A percentile compares a stretch with the other conserved stretches of the same genome.
phyloP scores from a whole-genome alignment of 164 flowering plant species.

The Cinnamomum chago region DNA sequence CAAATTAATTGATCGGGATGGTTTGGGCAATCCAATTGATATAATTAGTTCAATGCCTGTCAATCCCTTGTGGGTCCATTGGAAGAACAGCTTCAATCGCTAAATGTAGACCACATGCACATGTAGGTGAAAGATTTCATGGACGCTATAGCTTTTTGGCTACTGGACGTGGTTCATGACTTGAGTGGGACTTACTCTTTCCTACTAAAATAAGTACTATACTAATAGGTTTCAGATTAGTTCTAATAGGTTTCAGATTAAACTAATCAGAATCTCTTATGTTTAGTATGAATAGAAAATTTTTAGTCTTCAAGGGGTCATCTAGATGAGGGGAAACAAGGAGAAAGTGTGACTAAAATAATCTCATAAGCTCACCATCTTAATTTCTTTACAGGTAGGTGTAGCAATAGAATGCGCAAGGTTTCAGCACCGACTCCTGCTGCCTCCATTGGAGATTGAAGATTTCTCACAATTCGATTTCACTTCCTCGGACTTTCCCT shows the following conservation, averaged over 20 bases:
- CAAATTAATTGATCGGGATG: background rate
- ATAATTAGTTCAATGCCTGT: background rate
- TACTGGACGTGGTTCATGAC: too few species aligned
- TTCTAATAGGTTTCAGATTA: too few species aligned
- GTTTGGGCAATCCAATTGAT: background rate
- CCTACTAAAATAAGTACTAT: too few species aligned
- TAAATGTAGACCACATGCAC: too few species aligned
- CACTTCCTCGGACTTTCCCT: conserved; percentile 20
- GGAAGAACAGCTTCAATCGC: background rate
- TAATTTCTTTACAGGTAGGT: conserved; percentile 45
- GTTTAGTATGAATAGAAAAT: too few species aligned
- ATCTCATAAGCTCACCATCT: background rate
- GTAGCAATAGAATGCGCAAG: conserved; percentile 80
- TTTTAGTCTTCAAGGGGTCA: too few species aligned
- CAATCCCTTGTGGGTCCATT: background rate
- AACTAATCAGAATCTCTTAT: too few species aligned
- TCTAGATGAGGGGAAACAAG: too few species aligned
- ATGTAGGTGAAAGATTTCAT: too few species aligned
- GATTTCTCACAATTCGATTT: conserved; percentile 43
- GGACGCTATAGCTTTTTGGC: too few species aligned
- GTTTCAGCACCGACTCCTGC: conserved; percentile 57
- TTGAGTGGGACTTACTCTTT: too few species aligned
- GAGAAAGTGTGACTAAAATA: background rate
- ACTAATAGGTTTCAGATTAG: too few species aligned
- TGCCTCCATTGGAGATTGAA: conserved; percentile 68